These are phyloP conservation scores for Leucocoprinus sp. DNA, from an alignment of 768 basidiomycete genomes.

Conservation along the genomic window DNA sequence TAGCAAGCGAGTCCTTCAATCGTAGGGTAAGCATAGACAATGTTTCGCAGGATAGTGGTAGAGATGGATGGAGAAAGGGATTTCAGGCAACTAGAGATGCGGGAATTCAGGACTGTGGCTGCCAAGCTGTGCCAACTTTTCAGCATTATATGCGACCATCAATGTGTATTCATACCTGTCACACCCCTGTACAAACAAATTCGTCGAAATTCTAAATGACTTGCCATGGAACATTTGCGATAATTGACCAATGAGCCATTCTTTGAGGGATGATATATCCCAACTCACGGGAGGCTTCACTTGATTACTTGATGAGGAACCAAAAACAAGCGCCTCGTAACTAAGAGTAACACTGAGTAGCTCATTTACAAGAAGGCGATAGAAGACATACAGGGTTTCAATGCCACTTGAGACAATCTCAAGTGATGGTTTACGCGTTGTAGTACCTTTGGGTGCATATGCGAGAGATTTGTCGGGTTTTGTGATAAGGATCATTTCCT, in stretches of 20 bases:
- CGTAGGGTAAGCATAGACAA: conserved; percentile 22
- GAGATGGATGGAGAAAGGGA: conserved; percentile 16
- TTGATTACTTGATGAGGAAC: not conserved
- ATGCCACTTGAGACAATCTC: conserved; percentile 38
- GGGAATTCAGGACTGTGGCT: conserved; percentile 22
- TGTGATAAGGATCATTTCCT: conserved; percentile 43
- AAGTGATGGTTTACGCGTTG: conserved; percentile 36
- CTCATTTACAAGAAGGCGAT: not conserved
- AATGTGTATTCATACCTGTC: conserved; percentile 14
- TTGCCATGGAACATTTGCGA: not conserved
- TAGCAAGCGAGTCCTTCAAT: conserved; percentile 18
- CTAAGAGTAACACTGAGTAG: not conserved
- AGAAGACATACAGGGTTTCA: conserved; percentile 29
- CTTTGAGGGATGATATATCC: not conserved
- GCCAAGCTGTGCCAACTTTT: conserved; percentile 13
- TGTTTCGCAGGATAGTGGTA: conserved; percentile 22
- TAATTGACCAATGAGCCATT: conserved; percentile 1
- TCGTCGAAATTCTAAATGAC: conserved; percentile 10
- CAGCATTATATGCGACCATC: not conserved
- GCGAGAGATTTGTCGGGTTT: conserved; percentile 29
- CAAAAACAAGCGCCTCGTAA: not conserved
- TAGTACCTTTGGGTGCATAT: conserved; percentile 40
- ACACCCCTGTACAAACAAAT: conserved; percentile 24
- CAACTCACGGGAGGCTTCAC: not conserved
- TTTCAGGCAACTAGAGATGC: conserved; percentile 29